These are phyloP conservation scores for Eudorina sp. DNA, from an alignment of 139 green algal species.

Conservation along the genomic window DNA sequence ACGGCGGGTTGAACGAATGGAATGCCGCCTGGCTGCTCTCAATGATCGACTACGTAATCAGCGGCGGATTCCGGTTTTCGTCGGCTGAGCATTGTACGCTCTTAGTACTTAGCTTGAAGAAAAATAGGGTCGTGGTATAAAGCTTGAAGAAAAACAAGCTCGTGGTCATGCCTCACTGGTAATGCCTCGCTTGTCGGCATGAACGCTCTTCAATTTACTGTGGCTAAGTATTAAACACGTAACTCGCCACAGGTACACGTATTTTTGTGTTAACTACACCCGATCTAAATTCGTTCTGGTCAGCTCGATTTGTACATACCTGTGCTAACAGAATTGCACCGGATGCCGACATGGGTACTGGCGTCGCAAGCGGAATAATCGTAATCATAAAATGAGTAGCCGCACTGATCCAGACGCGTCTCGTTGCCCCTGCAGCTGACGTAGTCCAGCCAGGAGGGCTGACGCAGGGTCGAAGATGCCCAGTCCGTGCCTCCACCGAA, in stretches of 20 bases:
- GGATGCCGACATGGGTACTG: neutral
- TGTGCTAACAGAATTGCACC: neutral
- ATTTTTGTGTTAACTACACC: no score
- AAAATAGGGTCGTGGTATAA: neutral
- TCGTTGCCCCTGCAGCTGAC: neutral
- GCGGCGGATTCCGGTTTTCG: no score
- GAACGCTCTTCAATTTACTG: neutral
- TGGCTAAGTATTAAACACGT: neutral
- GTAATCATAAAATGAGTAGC: neutral
- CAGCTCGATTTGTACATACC: neutral
- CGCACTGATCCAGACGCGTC: neutral
- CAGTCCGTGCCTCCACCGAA: neutral
- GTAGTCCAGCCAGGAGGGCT: neutral
- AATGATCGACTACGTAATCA: no score
- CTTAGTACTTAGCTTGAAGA: neutral
- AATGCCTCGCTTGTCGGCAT: neutral
- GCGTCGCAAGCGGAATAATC: neutral
- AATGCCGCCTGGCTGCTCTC: no score
- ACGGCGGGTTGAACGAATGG: no score
- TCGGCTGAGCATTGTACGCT: neutral
- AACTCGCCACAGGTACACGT: no score
- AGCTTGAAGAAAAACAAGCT: neutral
- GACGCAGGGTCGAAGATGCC: neutral
- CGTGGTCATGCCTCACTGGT: neutral
- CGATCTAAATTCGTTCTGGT: neutral